Conservation (phyloP, 2,329 filamentous ascomycete genomes). For the Pestalotiopsis sp. region DNA sequence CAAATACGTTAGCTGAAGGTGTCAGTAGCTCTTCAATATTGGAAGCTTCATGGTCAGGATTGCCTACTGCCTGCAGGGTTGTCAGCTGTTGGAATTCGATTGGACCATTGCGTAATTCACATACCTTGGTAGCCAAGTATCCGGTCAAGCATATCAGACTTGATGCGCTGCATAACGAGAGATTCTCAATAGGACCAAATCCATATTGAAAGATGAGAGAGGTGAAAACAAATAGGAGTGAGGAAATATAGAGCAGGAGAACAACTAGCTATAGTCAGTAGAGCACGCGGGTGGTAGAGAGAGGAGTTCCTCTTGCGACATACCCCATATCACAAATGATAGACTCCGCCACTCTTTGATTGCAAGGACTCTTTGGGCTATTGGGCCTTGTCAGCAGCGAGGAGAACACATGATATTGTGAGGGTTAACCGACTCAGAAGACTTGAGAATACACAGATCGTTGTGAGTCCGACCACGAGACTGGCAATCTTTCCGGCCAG, state of each 20-base stretch:
- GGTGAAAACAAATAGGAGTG: not conserved
- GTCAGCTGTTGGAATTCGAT: not conserved
- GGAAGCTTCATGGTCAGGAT: not conserved
- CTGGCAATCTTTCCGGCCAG: not conserved
- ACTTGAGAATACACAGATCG: not conserved
- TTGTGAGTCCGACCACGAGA: not conserved
- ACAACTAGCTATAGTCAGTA: not conserved
- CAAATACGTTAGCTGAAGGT: not conserved
- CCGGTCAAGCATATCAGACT: not conserved
- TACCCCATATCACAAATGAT: slow-evolving; percentile 2
- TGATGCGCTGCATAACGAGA: not conserved
- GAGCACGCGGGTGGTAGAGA: too few species aligned
- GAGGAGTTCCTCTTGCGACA: not conserved
- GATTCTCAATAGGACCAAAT: not conserved
- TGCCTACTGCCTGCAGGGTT: not conserved
- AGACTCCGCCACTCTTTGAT: not conserved
- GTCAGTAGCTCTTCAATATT: not conserved
- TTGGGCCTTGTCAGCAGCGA: not conserved
- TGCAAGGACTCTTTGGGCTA: not conserved
- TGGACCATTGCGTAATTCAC: not conserved
- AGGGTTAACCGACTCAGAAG: not conserved
- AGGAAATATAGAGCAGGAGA: not conserved
- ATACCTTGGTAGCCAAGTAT: slow-evolving; percentile 1
- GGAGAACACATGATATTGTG: too few species aligned
- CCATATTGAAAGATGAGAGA: not conserved